These are phyloP conservation scores for Amaranthus hypochondriacus DNA, from an alignment of 148 eudicot species.

Conservation along the genomic window DNA sequence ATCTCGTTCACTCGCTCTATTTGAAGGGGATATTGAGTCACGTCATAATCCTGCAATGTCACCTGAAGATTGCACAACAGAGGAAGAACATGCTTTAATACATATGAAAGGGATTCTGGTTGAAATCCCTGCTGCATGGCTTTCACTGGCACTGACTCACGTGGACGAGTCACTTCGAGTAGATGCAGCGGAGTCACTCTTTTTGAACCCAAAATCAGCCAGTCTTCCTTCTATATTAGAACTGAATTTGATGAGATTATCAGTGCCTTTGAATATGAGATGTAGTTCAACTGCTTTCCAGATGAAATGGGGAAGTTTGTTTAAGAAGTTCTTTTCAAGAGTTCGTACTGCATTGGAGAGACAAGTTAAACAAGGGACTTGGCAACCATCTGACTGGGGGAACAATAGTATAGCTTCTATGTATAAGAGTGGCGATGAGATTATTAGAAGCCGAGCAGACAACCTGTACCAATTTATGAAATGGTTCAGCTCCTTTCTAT, in stretches of 20 bases:
- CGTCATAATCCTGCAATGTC: conserved; percentile 28
- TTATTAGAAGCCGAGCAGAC: conserved; percentile 43
- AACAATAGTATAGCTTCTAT: conserved; percentile 21
- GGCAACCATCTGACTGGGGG: conserved; percentile 50
- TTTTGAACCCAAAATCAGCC: conserved; percentile 84
- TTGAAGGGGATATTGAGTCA: conserved; percentile 94
- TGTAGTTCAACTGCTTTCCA: conserved; percentile 93
- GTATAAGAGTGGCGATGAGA: conserved; percentile 29
- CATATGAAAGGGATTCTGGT: conserved; percentile 60
- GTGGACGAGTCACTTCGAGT: conserved; percentile 89
- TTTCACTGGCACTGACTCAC: conserved; percentile 78
- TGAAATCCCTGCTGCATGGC: conserved; percentile 72
- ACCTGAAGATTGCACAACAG: conserved; percentile 22
- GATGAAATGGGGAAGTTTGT: conserved; percentile 95
- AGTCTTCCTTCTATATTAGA: conserved; percentile 88
- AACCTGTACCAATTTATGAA: conserved; percentile 69
- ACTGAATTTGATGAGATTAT: conserved; percentile 68
- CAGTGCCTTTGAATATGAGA: conserved; percentile 94
- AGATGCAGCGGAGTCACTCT: conserved; percentile 89
- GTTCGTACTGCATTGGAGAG: conserved; percentile 88
- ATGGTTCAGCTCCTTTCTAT: conserved; percentile 88
- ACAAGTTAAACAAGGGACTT: conserved; percentile 67
- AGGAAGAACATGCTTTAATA: conserved; percentile 47
- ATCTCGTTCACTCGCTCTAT: conserved; percentile 78
- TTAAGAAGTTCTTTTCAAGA: conserved; percentile 86